Base-by-base conservation (phyloP, 2,329 filamentous ascomycete species). In the Boeremia exigua region DNA sequence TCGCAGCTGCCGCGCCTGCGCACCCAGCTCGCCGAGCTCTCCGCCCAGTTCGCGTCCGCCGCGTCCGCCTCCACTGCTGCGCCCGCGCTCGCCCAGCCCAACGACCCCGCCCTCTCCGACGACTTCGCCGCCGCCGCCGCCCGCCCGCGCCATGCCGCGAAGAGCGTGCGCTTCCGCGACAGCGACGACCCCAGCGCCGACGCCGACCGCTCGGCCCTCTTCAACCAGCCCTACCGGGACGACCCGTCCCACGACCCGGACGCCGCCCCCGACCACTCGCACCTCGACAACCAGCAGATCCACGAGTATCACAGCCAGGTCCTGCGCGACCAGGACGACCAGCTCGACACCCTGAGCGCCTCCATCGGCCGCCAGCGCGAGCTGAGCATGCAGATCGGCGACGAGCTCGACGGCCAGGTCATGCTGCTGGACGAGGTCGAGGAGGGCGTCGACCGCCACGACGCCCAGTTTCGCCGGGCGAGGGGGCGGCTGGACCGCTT, bases 311-410 rank as follows among this genome's bases (percentile, higher is more conserved):
- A 99, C 78, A 80, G 83, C 52, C 86, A 87, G 59, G 87, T 96
- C 25, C 81, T 99, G 33, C 83, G 84, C n/a, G 88, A 97, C 59
- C 95, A 99, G 77, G 95, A 99, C 72, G 89, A 91, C 62, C 92
- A 96, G 75, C 83, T 99, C n/a, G 94, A 98, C 74, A 82, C 84
- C 9, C 80, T 99, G 4, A 91, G 93, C n/a, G 86, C 87, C 68
- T 91, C 87, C 54, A 97, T 99, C 65, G 85, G 90, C 4, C 86
- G 95, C 34, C 95, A 98, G 80, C 84, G 96, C 45, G 91, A 98
- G 79, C 82, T 99, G 59, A 93, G 89, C 72, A 96, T 97, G 80
- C 91, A 95, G 79, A 98, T 99, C 69, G 94, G 95, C 28, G 91
- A 97, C 74, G 95, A 99, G 81, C 82, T 99, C 32, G 95, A 98